Evolutionary conservation across 2,329 filamentous ascomycete species (phyloP), one percentile per base, ranked within the genome.

Genomic region (Lecanosticta acicola): DNA sequence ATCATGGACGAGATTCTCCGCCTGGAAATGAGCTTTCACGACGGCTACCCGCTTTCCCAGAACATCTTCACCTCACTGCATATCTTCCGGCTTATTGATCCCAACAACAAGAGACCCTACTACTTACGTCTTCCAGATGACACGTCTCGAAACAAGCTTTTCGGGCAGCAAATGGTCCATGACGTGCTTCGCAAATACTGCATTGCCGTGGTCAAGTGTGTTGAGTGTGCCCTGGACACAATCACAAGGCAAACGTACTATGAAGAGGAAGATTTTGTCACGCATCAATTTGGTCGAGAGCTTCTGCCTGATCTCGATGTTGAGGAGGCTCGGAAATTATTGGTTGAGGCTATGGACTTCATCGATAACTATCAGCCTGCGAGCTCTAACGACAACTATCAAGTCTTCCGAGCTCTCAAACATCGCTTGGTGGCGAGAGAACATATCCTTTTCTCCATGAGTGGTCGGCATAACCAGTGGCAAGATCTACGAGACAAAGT

Each of bases 211-310:
- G 73, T 96, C 48, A 96, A 95, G 64, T 81, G 82, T 17, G 95
- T 89, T 62, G 81, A 82, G 51, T 80, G 81, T 57, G 86, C 94
- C 10, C 87, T 93, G 51, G 75, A 83, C 40, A 79, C 82, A 37
- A 84, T 97, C 51, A 83, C 81, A 43, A 76, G 76, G n/a, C 87
- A 95, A 64, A 84, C 94, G 57, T 96, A 84, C 63, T 97, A 91
- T 59, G 93, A 98, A 83, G 93, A 98, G 68, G 93, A 98, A 67
- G 93, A 98, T 61, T 96, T 98, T 63, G 87, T 94, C 16, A 90
- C 88, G 4, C 89, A 94, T 65, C 85, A 90, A 0, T 97, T 93
- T 63, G 85, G 89, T 56, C 80, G 90, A 32, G 81, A 80, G 10
- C 72, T 98, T 1, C 74, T 97, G 4, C 79, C 81, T 19, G 69